Evolutionary conservation across 2,329 filamentous ascomycete genomes (phyloP), one percentile per base, ranked within the genome.

Genomic region (Pochonia chlamydosporia): DNA sequence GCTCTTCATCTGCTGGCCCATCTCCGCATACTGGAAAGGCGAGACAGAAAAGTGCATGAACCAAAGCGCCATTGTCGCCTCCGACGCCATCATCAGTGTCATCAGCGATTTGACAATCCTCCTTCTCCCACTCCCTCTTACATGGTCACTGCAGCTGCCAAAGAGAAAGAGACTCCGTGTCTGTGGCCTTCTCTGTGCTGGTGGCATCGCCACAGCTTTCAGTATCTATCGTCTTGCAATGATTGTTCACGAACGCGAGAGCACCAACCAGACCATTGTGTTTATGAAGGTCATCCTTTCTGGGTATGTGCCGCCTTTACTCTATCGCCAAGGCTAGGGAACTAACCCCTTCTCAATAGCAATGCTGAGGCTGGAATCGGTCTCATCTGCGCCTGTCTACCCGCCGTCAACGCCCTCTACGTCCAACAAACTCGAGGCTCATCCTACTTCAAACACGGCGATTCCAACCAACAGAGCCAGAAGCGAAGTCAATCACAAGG

Each of bases 1-100:
- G 45, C 65, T 70, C 31, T 59, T 66, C 37, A 63, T 67, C 21
- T 74, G 70, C 52, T 53, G 56, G 26, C 71, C 71, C 2, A 67
- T 74, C 21, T 46, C 56, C 5, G 64, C 60, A 2, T 72, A 70
- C 45, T 74, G 71, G 71, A 49, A 57, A 2, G 57, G 60, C 1
- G 48, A 53, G 2, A 37, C 52, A 11, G 52, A 50, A 9, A 60
- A 60, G 21, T 70, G 67, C 53, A 49, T 69, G n/a, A 55, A 70
- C 49, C 64, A 69, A 26, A 50, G 50, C 14, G 57, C 56, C 40
- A 56, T 65, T 31, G 59, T 67, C 24, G 58, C 54, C 6, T 58
- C 58, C 18, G 63, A 67, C 44, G 57, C 60, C 6, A 57, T 61
- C 35, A 54, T 64, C 43, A 63, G 60, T 31, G 59, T 59, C 18